A percentile compares a stretch with the other conserved stretches of the same genome.
phyloP scores from a whole-genome alignment of 768 basidiomycete genomes.

The Favolaschia claudopus region DNA sequence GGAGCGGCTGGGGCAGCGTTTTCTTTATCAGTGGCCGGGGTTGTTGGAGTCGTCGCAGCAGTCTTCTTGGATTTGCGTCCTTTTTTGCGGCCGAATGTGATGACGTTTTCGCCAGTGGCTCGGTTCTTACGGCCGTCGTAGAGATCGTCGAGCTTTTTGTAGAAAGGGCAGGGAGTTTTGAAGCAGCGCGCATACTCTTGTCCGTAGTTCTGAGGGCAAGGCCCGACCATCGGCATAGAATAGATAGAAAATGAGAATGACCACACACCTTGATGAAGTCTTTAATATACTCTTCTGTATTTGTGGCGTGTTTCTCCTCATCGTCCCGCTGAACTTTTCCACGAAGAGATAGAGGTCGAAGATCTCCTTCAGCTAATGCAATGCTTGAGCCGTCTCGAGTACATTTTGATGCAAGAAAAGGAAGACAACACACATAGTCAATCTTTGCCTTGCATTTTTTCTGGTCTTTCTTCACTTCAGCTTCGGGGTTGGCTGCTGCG shows the following conservation, averaged over 20 bases:
- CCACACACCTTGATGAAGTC: neutral
- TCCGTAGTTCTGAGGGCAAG: neutral
- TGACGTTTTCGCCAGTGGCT: slow-evolving; percentile 1
- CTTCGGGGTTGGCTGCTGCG: neutral
- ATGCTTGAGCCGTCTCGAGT: too few species aligned
- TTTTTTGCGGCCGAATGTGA: neutral
- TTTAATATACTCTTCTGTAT: neutral
- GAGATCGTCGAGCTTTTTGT: neutral
- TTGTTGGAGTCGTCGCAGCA: neutral
- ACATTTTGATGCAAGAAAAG: too few species aligned
- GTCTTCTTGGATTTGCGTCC: neutral
- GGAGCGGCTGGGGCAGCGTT: too few species aligned
- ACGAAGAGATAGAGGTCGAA: neutral
- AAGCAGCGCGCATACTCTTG: neutral
- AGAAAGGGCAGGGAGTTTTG: neutral
- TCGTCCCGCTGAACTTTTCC: neutral
- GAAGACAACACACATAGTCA: neutral
- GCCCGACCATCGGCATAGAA: neutral
- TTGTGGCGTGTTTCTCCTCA: neutral
- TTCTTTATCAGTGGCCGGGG: neutral
- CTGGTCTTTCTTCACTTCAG: neutral
- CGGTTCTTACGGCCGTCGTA: neutral
- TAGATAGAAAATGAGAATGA: neutral
- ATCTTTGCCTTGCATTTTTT: neutral
- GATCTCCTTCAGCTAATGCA: neutral